Evolutionary conservation across 2,329 filamentous ascomycete species (phyloP).

Genomic region (Penicillium sp.): DNA sequence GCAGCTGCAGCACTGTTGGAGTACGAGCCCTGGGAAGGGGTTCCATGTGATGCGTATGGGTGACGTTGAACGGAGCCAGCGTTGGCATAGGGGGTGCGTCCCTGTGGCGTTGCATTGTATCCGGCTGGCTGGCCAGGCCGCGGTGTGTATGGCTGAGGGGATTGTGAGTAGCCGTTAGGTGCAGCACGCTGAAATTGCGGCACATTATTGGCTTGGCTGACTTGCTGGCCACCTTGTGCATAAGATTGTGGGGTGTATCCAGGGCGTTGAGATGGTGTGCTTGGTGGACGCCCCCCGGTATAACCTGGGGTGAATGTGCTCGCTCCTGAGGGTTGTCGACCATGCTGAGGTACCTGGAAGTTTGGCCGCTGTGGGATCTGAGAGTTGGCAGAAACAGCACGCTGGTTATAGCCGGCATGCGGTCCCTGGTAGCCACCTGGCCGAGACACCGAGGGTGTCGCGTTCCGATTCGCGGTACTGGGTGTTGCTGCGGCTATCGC

Average conservation of each 20-base stretch:
- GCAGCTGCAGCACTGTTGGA: slow-evolving; percentile 41
- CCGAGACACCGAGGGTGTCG: slow-evolving; percentile 39
- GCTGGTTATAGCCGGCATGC: slow-evolving; percentile 39
- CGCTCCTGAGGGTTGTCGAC: slow-evolving; percentile 36
- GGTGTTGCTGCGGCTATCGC: slow-evolving; percentile 37
- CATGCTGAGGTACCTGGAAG: slow-evolving; percentile 37
- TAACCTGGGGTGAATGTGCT: slow-evolving; percentile 40
- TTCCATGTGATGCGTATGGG: slow-evolving; percentile 33
- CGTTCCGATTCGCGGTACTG: slow-evolving; percentile 35
- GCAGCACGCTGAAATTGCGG: slow-evolving; percentile 46
- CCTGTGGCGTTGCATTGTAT: slow-evolving; percentile 39
- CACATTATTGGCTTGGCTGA: slow-evolving; percentile 39
- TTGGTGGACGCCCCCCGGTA: slow-evolving; percentile 36
- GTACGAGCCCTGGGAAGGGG: slow-evolving; percentile 34
- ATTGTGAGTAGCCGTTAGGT: slow-evolving; percentile 42
- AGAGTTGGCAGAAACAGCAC: slow-evolving; percentile 34
- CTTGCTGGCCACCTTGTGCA: slow-evolving; percentile 38
- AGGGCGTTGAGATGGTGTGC: slow-evolving; percentile 42
- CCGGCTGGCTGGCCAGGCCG: slow-evolving; percentile 38
- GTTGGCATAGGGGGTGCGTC: slow-evolving; percentile 40
- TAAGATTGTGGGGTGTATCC: slow-evolving; percentile 42
- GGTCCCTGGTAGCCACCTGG: slow-evolving; percentile 35
- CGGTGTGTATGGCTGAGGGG: slow-evolving; percentile 40
- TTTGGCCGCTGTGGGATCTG: slow-evolving; percentile 32
- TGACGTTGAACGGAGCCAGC: slow-evolving; percentile 33